Evolutionary conservation across 1,284 basidiomycete genomes (phyloP).

Genomic region (Apiotrichum brassicae): DNA sequence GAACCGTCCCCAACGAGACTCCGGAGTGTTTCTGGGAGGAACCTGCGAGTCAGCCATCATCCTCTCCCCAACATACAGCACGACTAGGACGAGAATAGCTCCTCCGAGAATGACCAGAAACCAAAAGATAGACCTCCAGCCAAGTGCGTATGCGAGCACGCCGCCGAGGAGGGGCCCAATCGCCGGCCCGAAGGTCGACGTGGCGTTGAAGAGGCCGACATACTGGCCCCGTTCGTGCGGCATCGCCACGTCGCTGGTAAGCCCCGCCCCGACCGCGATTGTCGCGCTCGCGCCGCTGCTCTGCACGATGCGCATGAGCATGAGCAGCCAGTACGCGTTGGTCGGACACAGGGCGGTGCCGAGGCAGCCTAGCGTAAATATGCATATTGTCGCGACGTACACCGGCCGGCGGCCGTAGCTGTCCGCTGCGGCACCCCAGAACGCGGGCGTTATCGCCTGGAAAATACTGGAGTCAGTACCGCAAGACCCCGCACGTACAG

Average conservation of each 20-base stretch:
- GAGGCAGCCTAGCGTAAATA: slow-evolving; percentile 33
- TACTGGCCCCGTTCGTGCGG: slow-evolving; percentile 37
- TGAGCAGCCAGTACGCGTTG: slow-evolving; percentile 34
- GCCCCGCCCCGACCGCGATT: slow-evolving; percentile 36
- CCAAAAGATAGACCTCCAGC: slow-evolving; percentile 26
- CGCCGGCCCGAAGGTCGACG: slow-evolving; percentile 30
- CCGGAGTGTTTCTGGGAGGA: slow-evolving; percentile 39
- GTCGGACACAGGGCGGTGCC: slow-evolving; percentile 37
- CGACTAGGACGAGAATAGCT: slow-evolving; percentile 13
- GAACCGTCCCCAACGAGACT: slow-evolving; percentile 35
- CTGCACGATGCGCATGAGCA: slow-evolving; percentile 36
- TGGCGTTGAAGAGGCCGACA: slow-evolving; percentile 30
- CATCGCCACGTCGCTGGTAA: slow-evolving; percentile 34
- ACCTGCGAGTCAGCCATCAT: slow-evolving; percentile 10
- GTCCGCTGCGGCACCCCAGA: slow-evolving; percentile 36
- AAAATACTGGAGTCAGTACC: slow-evolving; percentile 19
- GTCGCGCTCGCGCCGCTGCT: slow-evolving; percentile 33
- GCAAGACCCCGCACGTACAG: slow-evolving; percentile 19
- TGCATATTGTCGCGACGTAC: slow-evolving; percentile 28
- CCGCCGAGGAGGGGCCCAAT: slow-evolving; percentile 38
- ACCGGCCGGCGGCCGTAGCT: slow-evolving; percentile 34
- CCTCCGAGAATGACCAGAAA: slow-evolving; percentile 22
- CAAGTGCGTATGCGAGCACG: slow-evolving; percentile 17
- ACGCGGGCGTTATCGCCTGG: slow-evolving; percentile 35
- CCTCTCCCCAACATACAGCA: slow-evolving; percentile 10